These are phyloP conservation scores for Lepidium aucheri DNA, from an alignment of 345 rosid species.

Conservation along the genomic window DNA sequence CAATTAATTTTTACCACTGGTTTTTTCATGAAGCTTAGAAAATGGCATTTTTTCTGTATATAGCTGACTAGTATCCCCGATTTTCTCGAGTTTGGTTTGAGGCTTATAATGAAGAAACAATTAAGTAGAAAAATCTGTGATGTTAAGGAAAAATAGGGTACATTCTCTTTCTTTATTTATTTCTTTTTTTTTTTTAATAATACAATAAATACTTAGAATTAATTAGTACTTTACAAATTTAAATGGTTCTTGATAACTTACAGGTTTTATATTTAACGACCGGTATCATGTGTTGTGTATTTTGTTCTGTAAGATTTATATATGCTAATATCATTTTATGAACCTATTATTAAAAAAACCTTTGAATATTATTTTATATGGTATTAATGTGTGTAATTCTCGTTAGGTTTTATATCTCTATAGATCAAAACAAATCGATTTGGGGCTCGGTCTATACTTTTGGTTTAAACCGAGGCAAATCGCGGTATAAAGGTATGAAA, in stretches of 20 bases:
- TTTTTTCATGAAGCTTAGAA: not conserved
- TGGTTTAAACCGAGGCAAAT: not conserved
- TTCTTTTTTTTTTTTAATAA: not conserved
- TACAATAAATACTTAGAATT: not conserved
- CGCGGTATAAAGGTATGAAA: not conserved
- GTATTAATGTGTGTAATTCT: too few species aligned
- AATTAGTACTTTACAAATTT: not conserved
- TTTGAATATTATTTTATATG: too few species aligned
- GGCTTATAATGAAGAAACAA: not conserved
- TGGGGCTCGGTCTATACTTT: too few species aligned
- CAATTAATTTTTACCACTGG: conserved; percentile 1
- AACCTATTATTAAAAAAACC: too few species aligned
- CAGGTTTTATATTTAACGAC: too few species aligned
- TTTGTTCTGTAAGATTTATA: too few species aligned
- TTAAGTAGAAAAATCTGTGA: not conserved
- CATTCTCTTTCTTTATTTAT: not conserved
- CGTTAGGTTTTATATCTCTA: too few species aligned
- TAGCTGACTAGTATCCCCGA: not conserved
- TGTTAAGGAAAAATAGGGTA: not conserved
- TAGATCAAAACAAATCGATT: too few species aligned
- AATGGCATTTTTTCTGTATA: not conserved
- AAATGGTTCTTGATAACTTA: too few species aligned
- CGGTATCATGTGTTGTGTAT: too few species aligned
- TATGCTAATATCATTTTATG: too few species aligned
- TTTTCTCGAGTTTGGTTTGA: conserved; percentile 7